Evolutionary conservation across 805 yeast species (phyloP).

Genomic region (Wickerhamiella musiphila): DNA sequence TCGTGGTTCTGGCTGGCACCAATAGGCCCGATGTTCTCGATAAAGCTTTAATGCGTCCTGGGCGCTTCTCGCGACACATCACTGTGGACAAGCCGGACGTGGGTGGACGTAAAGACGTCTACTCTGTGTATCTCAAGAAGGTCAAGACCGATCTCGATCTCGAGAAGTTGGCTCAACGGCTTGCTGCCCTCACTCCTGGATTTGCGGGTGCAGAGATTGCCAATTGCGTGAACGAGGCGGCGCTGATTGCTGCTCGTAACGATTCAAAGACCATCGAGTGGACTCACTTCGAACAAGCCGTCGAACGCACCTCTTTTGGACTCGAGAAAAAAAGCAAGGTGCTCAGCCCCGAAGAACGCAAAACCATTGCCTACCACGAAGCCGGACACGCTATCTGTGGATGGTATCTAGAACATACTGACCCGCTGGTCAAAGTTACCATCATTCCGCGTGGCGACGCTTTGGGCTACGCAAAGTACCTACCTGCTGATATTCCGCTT

Average conservation of each 20-base stretch:
- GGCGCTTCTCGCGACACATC: conserved; percentile 91
- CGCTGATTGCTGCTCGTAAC: conserved; percentile 84
- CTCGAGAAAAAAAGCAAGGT: conserved; percentile 78
- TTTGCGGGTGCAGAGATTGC: conserved; percentile 98
- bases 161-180: conserved; percentile 55
- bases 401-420: conserved; percentile 83
- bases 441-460: conserved; percentile 96
- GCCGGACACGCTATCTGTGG: conserved; percentile 99
- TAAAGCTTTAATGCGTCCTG: conserved; percentile 87
- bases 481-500: conserved; percentile 83
- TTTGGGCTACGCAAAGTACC: conserved; percentile 90
- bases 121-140: conserved; percentile 65
- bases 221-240: conserved; percentile 93
- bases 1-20: conserved; percentile 94
- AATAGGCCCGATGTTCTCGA: conserved; percentile 90
- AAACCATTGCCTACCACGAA: conserved; percentile 89
- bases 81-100: conserved; percentile 85
- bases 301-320: conserved; percentile 94
- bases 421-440: conserved; percentile 86
- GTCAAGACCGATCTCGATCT: conserved; percentile 41
- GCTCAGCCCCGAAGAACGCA: conserved; percentile 71
- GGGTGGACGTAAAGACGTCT: conserved; percentile 87
- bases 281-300: conserved; percentile 83
- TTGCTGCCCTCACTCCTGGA: conserved; percentile 95
- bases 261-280: conserved; percentile 53